A percentile compares a stretch with the other conserved stretches of the same genome.
phyloP scores from a whole-genome alignment of 164 flowering plant genomes.

The Kalanchoe fedtschenkoi region DNA sequence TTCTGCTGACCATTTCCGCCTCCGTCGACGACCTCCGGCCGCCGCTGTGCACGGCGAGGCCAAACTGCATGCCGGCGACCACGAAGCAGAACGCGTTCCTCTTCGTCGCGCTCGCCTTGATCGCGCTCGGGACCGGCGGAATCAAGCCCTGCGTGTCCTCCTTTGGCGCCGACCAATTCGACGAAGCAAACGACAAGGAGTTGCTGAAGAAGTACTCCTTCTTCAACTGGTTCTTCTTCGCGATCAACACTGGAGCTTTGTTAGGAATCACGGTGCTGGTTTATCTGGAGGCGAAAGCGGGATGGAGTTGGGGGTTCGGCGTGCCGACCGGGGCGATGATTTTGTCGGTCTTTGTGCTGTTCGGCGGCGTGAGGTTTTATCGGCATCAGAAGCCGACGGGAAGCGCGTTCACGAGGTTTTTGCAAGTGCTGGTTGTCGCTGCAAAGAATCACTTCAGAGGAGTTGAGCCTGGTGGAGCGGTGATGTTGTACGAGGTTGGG shows the following conservation, averaged over 20 bases:
- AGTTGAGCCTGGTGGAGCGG: conserved; percentile 12
- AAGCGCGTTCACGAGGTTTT: conserved; percentile 60
- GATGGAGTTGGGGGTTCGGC: conserved; percentile 54
- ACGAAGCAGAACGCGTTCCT: conserved; percentile 34
- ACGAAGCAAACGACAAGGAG: conserved; percentile 45
- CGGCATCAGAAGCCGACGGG: conserved; percentile 64
- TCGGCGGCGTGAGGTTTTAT: conserved; percentile 27
- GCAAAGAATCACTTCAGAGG: conserved; percentile 35
- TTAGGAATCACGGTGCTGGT: conserved; percentile 48
- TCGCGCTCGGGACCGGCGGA: conserved; percentile 65
- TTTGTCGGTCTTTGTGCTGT: conserved; percentile 29
- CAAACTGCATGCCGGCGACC: conserved; percentile 32
- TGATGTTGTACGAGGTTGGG: conserved; percentile 37
- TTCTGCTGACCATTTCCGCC: conserved; percentile 45
- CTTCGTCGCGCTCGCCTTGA: conserved; percentile 31
- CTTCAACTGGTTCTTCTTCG: conserved; percentile 84
- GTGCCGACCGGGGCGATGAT: conserved; percentile 33
- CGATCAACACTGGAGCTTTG: conserved; percentile 61
- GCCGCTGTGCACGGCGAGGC: conserved; percentile 26
- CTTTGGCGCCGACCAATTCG: conserved; percentile 63
- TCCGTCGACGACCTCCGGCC: conserved; percentile 47
- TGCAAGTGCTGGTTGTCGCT: conserved; percentile 46
- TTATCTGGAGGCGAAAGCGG: conserved; percentile 29
- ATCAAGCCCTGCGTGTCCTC: conserved; percentile 50
- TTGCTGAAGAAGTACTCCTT: conserved; percentile 36